phyloP scores from a whole-genome alignment of 495 filamentous ascomycete genomes.

The Hypoxylon perforatum region DNA sequence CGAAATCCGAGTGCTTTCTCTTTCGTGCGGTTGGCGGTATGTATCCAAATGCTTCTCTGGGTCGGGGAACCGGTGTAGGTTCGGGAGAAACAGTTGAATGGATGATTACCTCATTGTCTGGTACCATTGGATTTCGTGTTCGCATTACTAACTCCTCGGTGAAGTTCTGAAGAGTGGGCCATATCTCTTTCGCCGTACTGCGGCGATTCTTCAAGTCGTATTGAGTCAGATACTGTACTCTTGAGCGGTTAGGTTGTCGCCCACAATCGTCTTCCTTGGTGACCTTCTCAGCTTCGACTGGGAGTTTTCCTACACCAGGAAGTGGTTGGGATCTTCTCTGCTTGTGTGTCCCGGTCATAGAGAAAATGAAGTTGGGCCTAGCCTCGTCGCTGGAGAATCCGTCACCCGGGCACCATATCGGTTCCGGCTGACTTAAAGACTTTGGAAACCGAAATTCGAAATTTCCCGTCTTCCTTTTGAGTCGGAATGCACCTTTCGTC shows the following conservation, averaged over 20 bases:
- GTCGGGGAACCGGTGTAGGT: constrained; percentile 8
- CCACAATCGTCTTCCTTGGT: neutral
- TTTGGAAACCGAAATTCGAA: constrained; percentile 39
- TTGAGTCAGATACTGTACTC: neutral
- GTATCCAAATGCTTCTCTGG: neutral
- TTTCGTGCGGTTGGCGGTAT: constrained; percentile 1
- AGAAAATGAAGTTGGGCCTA: constrained; percentile 22
- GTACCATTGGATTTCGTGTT: constrained; percentile 1
- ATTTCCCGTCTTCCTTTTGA: constrained; percentile 14
- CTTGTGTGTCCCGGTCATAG: constrained; percentile 28
- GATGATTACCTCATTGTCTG: constrained; percentile 4
- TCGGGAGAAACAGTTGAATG: constrained; percentile 16
- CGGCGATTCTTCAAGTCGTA: constrained; percentile 3
- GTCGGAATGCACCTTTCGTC: constrained; percentile 35
- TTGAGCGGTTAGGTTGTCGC: neutral
- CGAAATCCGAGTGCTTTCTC: constrained; percentile 39
- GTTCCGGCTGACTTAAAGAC: constrained; percentile 26
- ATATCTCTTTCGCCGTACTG: constrained; percentile 25
- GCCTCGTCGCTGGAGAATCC: constrained; percentile 44
- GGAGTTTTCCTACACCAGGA: constrained; percentile 38
- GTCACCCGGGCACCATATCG: constrained; percentile 37
- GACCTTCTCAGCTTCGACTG: constrained; percentile 21
- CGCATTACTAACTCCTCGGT: constrained; percentile 25
- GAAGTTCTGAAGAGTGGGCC: constrained; percentile 45
- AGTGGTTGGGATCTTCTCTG: constrained; percentile 27